A percentile compares a stretch with the other conserved stretches of the same genome.
Evolutionary conservation across 331 rosid species (phyloP).

Genomic region (Cydonia oblonga): DNA sequence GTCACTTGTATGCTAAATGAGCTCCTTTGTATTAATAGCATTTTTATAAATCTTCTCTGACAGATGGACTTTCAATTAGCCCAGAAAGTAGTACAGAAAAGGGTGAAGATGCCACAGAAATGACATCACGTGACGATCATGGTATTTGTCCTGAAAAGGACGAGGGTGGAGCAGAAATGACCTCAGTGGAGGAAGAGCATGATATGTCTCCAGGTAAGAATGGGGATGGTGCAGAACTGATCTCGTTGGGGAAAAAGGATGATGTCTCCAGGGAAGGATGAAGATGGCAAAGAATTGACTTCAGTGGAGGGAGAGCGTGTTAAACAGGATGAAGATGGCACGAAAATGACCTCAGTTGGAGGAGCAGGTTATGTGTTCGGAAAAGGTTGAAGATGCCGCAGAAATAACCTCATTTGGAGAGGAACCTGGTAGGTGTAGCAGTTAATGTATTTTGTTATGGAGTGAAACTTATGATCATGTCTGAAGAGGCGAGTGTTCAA

Average conservation of each 20-base stretch:
- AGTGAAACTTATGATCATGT: conserved; percentile 9
- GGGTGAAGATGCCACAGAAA: conserved; percentile 3
- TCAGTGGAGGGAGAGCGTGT: conserved; percentile 20
- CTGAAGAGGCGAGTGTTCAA: conserved; percentile 17
- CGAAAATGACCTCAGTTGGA: neutral
- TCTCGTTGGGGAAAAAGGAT: conserved; percentile 10
- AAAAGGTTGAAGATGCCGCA: conserved; percentile 9
- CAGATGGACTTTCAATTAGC: conserved; percentile 19
- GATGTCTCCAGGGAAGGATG: conserved; percentile 17
- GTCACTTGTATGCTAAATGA: neutral
- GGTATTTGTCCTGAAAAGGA: neutral
- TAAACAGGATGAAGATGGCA: neutral
- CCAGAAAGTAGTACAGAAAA: conserved; percentile 2
- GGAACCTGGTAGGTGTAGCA: conserved; percentile 26
- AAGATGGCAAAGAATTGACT: conserved; percentile 7
- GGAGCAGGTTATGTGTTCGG: neutral
- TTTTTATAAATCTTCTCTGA: conserved; percentile 16
- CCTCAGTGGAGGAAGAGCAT: conserved; percentile 13
- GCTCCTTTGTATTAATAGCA: neutral
- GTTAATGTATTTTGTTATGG: conserved; percentile 3
- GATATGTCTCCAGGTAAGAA: conserved; percentile 25
- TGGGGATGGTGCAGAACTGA: conserved; percentile 7
- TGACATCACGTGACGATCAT: neutral
- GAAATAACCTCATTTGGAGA: conserved; percentile 12
- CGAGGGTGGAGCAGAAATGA: conserved; percentile 9